These are phyloP conservation scores for Cornus suecica DNA, from an alignment of 148 eudicot genomes.

Conservation along the genomic window DNA sequence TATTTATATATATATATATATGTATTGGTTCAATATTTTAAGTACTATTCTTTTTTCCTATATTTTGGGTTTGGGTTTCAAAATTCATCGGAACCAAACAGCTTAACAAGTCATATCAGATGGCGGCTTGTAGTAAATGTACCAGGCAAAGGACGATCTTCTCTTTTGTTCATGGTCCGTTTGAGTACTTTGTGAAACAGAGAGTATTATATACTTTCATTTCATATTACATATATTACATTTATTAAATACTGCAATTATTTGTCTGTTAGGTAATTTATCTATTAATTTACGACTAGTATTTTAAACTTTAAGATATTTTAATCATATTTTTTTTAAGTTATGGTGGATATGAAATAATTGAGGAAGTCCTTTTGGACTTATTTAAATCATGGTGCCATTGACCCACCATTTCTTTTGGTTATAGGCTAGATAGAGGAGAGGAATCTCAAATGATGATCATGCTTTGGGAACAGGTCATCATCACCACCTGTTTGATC, in stretches of 20 bases:
- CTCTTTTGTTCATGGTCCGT: not conserved
- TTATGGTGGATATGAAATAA: conserved; percentile 26
- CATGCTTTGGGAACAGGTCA: conserved; percentile 16
- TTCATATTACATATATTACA: no score
- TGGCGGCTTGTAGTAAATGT: conserved; percentile 22
- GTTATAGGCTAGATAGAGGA: not conserved
- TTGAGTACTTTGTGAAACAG: not conserved
- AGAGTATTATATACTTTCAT: not conserved
- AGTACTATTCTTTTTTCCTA: not conserved
- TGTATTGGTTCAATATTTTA: not conserved
- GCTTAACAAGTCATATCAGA: conserved; percentile 4
- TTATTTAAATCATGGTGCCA: conserved; percentile 23
- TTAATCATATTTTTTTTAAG: not conserved
- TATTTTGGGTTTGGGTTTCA: not conserved
- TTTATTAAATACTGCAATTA: not conserved
- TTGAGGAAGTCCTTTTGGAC: conserved; percentile 36
- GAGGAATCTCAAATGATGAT: conserved; percentile 3
- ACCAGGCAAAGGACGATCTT: conserved; percentile 12
- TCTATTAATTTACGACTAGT: not conserved
- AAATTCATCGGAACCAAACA: not conserved
- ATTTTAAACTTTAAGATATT: not conserved
- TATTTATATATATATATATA: not conserved
- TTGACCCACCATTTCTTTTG: conserved; percentile 31
- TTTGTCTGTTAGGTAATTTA: not conserved
- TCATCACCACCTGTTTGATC: conserved; percentile 25